A percentile compares a stretch with the other conserved stretches of the same genome.
These are phyloP conservation scores for Rhodomyrtus psidioides DNA, from an alignment of 441 rosid genomes.

Conservation along the genomic window DNA sequence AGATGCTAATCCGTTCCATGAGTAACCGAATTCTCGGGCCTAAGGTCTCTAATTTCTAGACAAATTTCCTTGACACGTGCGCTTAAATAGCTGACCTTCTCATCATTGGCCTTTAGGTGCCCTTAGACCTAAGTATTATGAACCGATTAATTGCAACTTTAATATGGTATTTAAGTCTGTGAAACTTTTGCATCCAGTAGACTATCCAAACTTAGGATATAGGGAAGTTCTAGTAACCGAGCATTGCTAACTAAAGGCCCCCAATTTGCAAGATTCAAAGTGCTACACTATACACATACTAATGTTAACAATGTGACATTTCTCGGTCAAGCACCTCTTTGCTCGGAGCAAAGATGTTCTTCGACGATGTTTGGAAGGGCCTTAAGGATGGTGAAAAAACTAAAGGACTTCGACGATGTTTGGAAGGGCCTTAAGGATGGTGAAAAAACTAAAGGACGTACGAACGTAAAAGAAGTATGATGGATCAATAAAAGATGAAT, in stretches of 20 bases:
- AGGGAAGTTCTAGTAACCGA: background rate
- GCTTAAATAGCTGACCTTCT: background rate
- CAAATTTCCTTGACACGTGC: background rate
- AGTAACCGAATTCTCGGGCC: background rate
- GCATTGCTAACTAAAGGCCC: background rate
- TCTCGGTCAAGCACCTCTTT: too few relatives aligned
- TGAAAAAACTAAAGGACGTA: too few relatives aligned
- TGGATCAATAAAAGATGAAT: too few relatives aligned
- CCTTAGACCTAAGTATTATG: background rate
- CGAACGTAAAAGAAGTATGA: too few relatives aligned
- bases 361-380: too few relatives aligned
- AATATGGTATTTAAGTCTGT: background rate
- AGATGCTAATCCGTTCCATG: background rate
- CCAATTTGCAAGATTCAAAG: background rate
- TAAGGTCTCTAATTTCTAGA: background rate
- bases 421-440: too few relatives aligned
- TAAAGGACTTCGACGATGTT: too few relatives aligned
- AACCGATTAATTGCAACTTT: background rate
- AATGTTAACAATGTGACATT: too few relatives aligned
- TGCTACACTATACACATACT: background rate
- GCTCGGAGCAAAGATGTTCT: too few relatives aligned
- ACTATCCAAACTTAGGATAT: background rate
- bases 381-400: too few relatives aligned
- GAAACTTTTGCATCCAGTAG: background rate
- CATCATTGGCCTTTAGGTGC: background rate